Evolutionary conservation across 2,329 filamentous ascomycete genomes (phyloP).

Genomic region (Cercospora janseana): DNA sequence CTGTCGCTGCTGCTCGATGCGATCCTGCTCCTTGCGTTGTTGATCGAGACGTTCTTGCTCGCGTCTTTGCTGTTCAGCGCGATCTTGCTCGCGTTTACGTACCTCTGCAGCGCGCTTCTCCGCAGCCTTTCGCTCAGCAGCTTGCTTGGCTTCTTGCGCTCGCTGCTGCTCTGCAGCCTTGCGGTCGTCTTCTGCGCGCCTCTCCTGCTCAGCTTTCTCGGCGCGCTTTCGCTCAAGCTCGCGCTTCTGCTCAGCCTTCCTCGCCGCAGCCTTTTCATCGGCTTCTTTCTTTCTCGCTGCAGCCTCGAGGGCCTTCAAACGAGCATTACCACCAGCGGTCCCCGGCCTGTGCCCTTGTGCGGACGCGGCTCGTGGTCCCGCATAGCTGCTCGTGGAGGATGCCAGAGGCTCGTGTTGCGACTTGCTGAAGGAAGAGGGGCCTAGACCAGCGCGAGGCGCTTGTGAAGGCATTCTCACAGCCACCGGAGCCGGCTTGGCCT

Average conservation of each 20-base stretch:
- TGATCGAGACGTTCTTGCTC: constrained; percentile 42
- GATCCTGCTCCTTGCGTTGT: constrained; percentile 31
- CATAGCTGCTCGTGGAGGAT: constrained; percentile 49
- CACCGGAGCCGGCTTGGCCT: constrained; percentile 69
- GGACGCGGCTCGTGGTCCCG: constrained; percentile 67
- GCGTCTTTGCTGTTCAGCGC: constrained; percentile 38
- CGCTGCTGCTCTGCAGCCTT: constrained; percentile 42
- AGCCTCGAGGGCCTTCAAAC: constrained; percentile 60
- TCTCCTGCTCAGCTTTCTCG: constrained; percentile 63
- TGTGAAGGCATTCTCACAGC: constrained; percentile 64
- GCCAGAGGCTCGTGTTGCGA: constrained; percentile 23
- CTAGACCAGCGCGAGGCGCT: constrained; percentile 39
- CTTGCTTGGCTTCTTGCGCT: constrained; percentile 38
- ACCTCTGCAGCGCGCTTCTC: constrained; percentile 50
- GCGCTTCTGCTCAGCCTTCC: constrained; percentile 76
- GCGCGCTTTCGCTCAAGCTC: constrained; percentile 76
- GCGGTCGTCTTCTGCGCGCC: constrained; percentile 39
- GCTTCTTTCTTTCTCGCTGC: constrained; percentile 80
- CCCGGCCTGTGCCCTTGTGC: constrained; percentile 50
- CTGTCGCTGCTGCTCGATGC: constrained; percentile 28
- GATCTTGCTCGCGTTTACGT: constrained; percentile 41
- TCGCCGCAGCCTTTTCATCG: constrained; percentile 75
- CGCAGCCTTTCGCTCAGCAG: constrained; percentile 40
- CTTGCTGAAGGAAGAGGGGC: constrained; percentile 27
- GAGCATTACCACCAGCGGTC: constrained; percentile 47